Base-by-base conservation (phyloP, 139 green algal species). In the Chlamydomonas sp. region DNA sequence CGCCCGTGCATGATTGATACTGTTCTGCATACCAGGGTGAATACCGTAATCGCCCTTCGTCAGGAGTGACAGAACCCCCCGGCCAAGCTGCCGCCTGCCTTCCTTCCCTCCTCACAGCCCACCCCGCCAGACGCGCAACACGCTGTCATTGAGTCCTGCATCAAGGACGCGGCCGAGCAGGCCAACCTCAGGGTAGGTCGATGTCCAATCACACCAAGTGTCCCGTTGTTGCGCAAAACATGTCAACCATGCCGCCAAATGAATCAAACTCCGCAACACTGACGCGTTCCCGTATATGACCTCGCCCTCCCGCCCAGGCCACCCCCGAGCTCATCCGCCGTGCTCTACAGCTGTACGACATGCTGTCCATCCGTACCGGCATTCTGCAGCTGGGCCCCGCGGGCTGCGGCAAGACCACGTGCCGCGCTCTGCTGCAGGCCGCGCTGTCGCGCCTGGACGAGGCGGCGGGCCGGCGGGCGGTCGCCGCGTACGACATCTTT, bases 321-420 rank as follows among this genome's bases (percentile, higher is more conserved):
- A 89, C 88, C 14, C 78, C 86, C 71, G 83, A 89, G 49, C 63
- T 91, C 14, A 73, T 88, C 9, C 66, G 77, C 0, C 83, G 83
- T 14, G 86, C 83, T 5, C 88, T 91, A 14, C 88, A 89, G 88
- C 85, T 85, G 31, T 80, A 86, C 77, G 80, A 87, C 84, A 91
- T 91, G 88, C 83, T 91, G 63, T 80, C 87, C 73, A 91, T 96
- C 62, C 90, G 92, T n/a, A 92, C 93, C 59, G 93, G 93, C 31
- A 85, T 96, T 18, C 91, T 96, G 92, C 78, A 95, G 78, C 92
- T 96, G 66, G 93, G 93, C 1, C 90, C 91, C 17, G 88, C 92
- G 5, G 93, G 92, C 62, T 92, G 80, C 64, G 93, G 93, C 80
- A 96, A 96, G 83, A 94, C 84, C 62, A 84, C 72, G 17, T 73